Conservation (phyloP, 192 early-diverging fungal species). For the Gaertneriomyces sp. region DNA sequence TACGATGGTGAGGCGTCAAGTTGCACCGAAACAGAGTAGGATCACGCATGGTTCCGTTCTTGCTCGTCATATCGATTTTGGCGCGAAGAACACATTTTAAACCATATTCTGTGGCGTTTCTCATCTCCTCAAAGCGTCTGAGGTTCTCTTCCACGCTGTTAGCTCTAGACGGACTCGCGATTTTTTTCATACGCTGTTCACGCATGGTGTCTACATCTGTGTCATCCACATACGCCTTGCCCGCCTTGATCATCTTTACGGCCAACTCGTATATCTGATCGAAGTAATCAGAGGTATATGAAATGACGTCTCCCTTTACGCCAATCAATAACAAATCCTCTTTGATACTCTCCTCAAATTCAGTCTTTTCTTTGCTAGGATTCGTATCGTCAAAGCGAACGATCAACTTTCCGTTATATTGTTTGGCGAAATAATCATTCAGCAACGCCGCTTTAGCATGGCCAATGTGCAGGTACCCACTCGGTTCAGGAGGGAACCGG, state of each 20-base stretch:
- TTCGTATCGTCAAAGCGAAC: constrained; percentile 99
- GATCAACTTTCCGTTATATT: constrained; percentile 88
- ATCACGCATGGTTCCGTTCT: constrained; percentile 92
- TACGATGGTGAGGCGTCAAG: constrained; percentile 81
- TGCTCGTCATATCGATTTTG: constrained; percentile 85
- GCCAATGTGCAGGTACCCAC: constrained; percentile 98
- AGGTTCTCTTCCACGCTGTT: constrained; percentile 87
- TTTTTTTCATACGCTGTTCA: constrained; percentile 74
- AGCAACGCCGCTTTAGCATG: constrained; percentile 98
- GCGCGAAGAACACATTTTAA: constrained; percentile 84
- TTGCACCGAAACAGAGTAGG: constrained; percentile 97
- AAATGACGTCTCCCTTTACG: constrained; percentile 67
- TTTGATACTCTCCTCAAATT: constrained; percentile 93
- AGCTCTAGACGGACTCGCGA: constrained; percentile 80
- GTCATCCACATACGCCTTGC: constrained; percentile 91
- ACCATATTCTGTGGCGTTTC: constrained; percentile 72
- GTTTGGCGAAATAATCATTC: constrained; percentile 93
- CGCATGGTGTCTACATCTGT: constrained; percentile 76
- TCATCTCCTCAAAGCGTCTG: constrained; percentile 88
- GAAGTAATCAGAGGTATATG: constrained; percentile 95
- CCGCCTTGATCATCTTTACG: constrained; percentile 76
- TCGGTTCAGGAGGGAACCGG: constrained; percentile 98
- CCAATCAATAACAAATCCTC: constrained; percentile 90
- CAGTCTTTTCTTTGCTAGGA: constrained; percentile 89
- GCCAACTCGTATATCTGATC: constrained; percentile 81